Conservation (phyloP, 768 basidiomycete genomes). For the Suillus decipiens region DNA sequence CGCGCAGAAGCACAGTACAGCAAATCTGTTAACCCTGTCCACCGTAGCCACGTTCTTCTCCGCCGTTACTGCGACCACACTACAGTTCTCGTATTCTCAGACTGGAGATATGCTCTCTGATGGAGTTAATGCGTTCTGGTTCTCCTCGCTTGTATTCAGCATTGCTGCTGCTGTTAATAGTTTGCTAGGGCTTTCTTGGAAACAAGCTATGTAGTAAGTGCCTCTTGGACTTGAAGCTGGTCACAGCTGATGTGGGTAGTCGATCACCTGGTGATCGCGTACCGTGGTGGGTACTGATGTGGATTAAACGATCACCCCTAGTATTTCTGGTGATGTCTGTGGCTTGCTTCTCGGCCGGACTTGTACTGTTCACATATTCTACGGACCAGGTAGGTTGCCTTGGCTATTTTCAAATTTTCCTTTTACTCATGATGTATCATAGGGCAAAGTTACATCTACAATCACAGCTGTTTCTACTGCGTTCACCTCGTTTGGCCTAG, state of each 20-base stretch:
- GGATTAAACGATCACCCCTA: constrained; percentile 80
- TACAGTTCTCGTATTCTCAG: constrained; percentile 61
- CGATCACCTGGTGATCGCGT: constrained; percentile 76
- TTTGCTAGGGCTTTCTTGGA: constrained; percentile 77
- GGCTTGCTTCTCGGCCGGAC: constrained; percentile 71
- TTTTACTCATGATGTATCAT: neutral
- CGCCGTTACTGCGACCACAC: constrained; percentile 70
- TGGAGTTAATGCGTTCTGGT: constrained; percentile 74
- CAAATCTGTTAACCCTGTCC: constrained; percentile 70
- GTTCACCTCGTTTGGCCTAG: constrained; percentile 69
- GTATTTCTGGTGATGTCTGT: constrained; percentile 78
- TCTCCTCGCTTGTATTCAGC: constrained; percentile 73
- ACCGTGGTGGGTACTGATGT: constrained; percentile 82
- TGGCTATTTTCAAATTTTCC: neutral
- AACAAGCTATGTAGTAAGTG: constrained; percentile 80
- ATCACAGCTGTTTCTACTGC: constrained; percentile 72
- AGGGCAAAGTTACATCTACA: constrained; percentile 58
- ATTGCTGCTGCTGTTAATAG: constrained; percentile 79
- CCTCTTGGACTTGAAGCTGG: neutral
- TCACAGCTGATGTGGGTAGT: constrained; percentile 37
- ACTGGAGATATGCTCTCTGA: constrained; percentile 39
- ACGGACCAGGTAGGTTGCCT: constrained; percentile 51
- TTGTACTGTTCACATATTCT: constrained; percentile 73
- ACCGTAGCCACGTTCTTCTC: constrained; percentile 81
- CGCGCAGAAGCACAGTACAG: constrained; percentile 70